Conservation (phyloP, 495 filamentous ascomycete genomes). For the Lineolata rhizophorae region DNA sequence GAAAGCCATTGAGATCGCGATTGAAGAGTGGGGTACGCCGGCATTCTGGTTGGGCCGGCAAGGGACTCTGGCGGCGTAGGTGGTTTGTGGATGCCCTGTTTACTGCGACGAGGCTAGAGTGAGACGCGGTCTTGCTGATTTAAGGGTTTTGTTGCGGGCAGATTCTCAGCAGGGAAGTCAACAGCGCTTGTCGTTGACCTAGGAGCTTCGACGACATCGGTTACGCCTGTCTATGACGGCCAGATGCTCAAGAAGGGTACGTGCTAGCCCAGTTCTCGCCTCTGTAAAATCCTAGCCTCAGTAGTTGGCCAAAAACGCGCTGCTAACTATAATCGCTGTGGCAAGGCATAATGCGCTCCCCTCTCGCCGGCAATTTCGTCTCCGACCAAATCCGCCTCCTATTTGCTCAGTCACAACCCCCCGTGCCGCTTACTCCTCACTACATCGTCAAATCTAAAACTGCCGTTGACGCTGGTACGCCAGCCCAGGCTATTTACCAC, state of each 20-base stretch:
- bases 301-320: too few relatives aligned
- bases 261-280: conserved; percentile 4
- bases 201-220: conserved; percentile 72
- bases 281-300: too few relatives aligned
- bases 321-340: too few relatives aligned
- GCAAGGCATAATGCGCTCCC: conserved; percentile 33
- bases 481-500: conserved; percentile 46
- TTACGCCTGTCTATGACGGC: conserved; percentile 85
- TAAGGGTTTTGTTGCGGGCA: too few relatives aligned
- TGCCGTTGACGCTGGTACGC: conserved; percentile 69
- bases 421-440: conserved; percentile 61
- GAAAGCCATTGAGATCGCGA: conserved; percentile 78
- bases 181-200: conserved; percentile 82
- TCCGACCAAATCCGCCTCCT: conserved; percentile 67
- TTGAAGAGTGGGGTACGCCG: conserved; percentile 86
- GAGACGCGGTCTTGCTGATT: too few relatives aligned
- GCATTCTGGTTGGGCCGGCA: conserved; percentile 73
- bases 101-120: too few relatives aligned
- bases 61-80: conserved; percentile 42
- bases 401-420: conserved; percentile 52
- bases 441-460: conserved; percentile 73
- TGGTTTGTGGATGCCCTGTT: conserved; percentile 7
- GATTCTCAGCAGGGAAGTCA: conserved; percentile 79
- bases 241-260: conserved; percentile 62
- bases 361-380: conserved; percentile 71